Evolutionary conservation across 2,329 filamentous ascomycete genomes (phyloP).

Genomic region (Talaromyces sp.): DNA sequence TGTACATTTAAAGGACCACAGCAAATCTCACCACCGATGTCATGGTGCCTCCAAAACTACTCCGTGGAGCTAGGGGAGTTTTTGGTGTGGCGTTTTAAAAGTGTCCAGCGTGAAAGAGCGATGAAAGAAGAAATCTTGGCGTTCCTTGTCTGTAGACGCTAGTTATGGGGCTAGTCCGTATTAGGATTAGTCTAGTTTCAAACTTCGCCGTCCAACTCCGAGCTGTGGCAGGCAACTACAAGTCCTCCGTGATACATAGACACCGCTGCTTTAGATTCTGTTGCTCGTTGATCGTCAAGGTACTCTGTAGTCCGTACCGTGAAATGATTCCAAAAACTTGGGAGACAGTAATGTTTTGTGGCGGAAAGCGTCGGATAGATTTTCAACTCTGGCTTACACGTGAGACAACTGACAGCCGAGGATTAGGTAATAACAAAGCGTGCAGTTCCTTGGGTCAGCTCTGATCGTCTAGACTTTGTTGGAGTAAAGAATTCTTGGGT

Average conservation of each 20-base stretch:
- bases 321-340: background rate
- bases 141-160: background rate
- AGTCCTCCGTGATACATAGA: background rate
- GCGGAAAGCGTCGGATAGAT: background rate
- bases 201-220: background rate
- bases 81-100: background rate
- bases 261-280: background rate
- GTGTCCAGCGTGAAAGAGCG: background rate
- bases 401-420: background rate
- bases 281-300: background rate
- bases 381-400: background rate
- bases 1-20: background rate
- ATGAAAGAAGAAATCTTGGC: background rate
- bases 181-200: background rate
- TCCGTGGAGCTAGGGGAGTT: background rate
- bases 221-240: background rate
- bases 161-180: background rate
- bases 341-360: background rate
- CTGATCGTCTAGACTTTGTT: background rate
- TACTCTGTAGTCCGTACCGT: background rate
- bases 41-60: background rate
- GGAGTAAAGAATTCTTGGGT: background rate
- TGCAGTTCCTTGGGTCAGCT: background rate
- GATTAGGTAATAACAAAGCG: background rate
- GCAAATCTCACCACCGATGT: background rate